Evolutionary conservation across 805 yeast genomes (phyloP).

Genomic region (Kodamaea neixiangensis): DNA sequence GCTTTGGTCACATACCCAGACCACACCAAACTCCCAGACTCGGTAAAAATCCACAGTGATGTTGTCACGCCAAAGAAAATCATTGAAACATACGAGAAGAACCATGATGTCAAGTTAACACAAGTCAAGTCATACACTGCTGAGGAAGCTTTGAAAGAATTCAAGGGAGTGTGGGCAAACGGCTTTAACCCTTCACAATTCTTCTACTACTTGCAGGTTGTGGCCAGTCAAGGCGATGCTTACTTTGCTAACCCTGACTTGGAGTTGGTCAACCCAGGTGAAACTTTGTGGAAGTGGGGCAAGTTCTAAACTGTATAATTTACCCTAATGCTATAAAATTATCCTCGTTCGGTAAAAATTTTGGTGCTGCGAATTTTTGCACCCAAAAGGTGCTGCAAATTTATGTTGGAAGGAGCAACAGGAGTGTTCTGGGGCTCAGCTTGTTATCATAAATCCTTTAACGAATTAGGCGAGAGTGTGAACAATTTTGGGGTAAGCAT

Average conservation of each 20-base stretch:
- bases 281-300: conserved; percentile 47
- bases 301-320: conserved; percentile 18
- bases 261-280: conserved; percentile 49
- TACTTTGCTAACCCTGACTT: conserved; percentile 32
- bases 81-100: conserved; percentile 40
- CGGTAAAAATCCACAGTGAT: conserved; percentile 45
- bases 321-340: no score
- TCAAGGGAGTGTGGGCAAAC: conserved; percentile 24
- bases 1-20: conserved; percentile 23
- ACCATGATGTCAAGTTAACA: conserved; percentile 31
- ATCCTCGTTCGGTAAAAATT: no score
- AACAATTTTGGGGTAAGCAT: no score
- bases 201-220: conserved; percentile 34
- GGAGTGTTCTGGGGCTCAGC: no score
- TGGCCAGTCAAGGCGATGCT: conserved; percentile 42
- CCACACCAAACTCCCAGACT: conserved; percentile 44
- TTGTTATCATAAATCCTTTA: no score
- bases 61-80: conserved; percentile 39
- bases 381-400: no score
- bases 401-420: no score
- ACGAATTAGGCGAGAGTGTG: no score
- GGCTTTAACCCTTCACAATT: conserved; percentile 38
- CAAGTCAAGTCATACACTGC: conserved; percentile 14
- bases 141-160: conserved; percentile 32
- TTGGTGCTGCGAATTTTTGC: no score